phyloP scores from a whole-genome alignment of 2,329 filamentous ascomycete species.

The Scedosporium minutisporum region DNA sequence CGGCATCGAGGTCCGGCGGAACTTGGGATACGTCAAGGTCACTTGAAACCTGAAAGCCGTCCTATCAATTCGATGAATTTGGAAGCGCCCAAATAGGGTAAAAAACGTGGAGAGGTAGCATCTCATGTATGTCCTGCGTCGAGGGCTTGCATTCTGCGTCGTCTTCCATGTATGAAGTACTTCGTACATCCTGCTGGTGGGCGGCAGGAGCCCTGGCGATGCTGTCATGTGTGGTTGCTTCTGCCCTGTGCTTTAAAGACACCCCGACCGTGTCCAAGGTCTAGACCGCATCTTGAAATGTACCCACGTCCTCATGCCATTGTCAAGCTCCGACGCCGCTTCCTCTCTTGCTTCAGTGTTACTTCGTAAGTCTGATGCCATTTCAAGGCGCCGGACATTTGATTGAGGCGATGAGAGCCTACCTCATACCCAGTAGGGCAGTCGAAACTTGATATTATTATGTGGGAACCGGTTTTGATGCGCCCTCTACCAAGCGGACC shows the following conservation, averaged over 20 bases:
- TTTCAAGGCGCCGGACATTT: too few relatives aligned
- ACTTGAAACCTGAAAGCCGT: not conserved
- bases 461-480: not conserved
- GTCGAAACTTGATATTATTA: too few relatives aligned
- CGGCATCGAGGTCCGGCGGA: not conserved
- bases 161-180: not conserved
- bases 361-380: too few relatives aligned
- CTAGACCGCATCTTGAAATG: too few relatives aligned
- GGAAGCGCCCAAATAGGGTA: not conserved
- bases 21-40: not conserved
- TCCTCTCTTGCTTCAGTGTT: too few relatives aligned
- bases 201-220: not conserved
- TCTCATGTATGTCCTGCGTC: conserved; percentile 1
- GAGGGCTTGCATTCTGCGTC: not conserved
- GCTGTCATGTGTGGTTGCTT: not conserved
- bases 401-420: too few relatives aligned
- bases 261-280: not conserved
- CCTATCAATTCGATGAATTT: not conserved
- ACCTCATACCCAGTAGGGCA: too few relatives aligned
- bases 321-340: too few relatives aligned
- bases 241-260: not conserved
- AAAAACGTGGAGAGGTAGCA: not conserved
- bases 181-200: not conserved
- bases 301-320: too few relatives aligned
- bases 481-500: not conserved